Evolutionary conservation across 1,284 basidiomycete genomes (phyloP).

Genomic region (Sanghuangporus weigelae): DNA sequence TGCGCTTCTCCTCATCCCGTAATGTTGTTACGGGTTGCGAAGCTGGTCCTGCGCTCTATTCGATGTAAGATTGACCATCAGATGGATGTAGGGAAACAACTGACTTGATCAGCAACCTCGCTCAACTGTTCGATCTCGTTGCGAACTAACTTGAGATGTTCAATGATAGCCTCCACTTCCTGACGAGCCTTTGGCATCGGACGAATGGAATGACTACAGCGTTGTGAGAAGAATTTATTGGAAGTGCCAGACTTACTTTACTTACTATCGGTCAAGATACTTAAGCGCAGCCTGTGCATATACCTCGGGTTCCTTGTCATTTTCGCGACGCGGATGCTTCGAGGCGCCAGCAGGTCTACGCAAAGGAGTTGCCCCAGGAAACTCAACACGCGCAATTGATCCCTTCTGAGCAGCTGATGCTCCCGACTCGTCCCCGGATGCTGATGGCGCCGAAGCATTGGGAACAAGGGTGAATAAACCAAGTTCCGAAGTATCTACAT

Average conservation of each 20-base stretch:
- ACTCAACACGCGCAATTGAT: conserved; percentile 56
- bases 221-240: background rate
- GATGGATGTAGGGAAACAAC: conserved; percentile 22
- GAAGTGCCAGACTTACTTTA: conserved; percentile 15
- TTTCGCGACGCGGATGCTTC: conserved; percentile 23
- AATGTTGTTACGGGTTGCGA: conserved; percentile 36
- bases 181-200: conserved; percentile 66
- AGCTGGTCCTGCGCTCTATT: conserved; percentile 31
- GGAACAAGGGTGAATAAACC: conserved; percentile 61
- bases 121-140: conserved; percentile 46
- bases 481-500: conserved; percentile 59
- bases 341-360: conserved; percentile 41
- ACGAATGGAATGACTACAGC: conserved; percentile 50
- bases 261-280: conserved; percentile 70
- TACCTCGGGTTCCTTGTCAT: conserved; percentile 61
- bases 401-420: conserved; percentile 56
- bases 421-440: conserved; percentile 55
- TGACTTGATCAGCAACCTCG: conserved; percentile 49
- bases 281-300: conserved; percentile 70
- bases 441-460: conserved; percentile 41
- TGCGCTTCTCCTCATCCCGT: conserved; percentile 51
- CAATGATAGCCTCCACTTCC: conserved; percentile 49
- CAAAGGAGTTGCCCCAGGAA: conserved; percentile 65
- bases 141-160: conserved; percentile 46
- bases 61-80: conserved; percentile 22